These are phyloP conservation scores for Curvularia hawaiiensis DNA, from an alignment of 2,329 filamentous ascomycete species.

Conservation along the genomic window DNA sequence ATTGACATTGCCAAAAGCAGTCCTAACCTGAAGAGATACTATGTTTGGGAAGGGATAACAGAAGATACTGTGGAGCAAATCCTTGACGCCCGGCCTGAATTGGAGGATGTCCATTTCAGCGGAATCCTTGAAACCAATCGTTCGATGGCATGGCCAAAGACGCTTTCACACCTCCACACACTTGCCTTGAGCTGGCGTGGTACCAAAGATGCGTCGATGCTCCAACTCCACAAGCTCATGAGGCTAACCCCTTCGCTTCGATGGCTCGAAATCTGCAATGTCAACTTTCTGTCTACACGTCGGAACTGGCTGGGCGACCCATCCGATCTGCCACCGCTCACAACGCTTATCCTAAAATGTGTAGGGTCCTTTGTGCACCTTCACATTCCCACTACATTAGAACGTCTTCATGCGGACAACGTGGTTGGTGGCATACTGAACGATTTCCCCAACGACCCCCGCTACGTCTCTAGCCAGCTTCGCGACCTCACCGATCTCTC, in stretches of 20 bases:
- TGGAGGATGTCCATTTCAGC: conserved; percentile 35
- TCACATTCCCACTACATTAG: conserved; percentile 24
- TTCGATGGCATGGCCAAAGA: conserved; percentile 29
- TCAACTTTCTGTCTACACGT: not conserved
- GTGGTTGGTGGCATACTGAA: not conserved
- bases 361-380: conserved; percentile 8
- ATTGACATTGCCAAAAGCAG: conserved; percentile 37
- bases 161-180: conserved; percentile 32
- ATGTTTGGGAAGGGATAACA: conserved; percentile 32
- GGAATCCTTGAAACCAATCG: not conserved
- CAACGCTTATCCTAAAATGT: conserved; percentile 21
- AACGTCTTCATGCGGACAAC: conserved; percentile 18
- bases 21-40: conserved; percentile 32
- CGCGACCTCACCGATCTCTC: conserved; percentile 27
- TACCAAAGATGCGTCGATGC: not conserved
- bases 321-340: conserved; percentile 11
- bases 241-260: conserved; percentile 23
- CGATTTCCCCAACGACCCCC: no score
- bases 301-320: conserved; percentile 6
- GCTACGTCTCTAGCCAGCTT: not conserved
- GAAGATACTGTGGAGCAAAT: conserved; percentile 37
- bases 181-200: conserved; percentile 21
- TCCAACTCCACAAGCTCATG: conserved; percentile 11
- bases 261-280: conserved; percentile 19
- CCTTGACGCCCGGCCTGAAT: conserved; percentile 28